Evolutionary conservation across 352 stramenopile genomes (phyloP).

Genomic region (Phytophthora idaei): DNA sequence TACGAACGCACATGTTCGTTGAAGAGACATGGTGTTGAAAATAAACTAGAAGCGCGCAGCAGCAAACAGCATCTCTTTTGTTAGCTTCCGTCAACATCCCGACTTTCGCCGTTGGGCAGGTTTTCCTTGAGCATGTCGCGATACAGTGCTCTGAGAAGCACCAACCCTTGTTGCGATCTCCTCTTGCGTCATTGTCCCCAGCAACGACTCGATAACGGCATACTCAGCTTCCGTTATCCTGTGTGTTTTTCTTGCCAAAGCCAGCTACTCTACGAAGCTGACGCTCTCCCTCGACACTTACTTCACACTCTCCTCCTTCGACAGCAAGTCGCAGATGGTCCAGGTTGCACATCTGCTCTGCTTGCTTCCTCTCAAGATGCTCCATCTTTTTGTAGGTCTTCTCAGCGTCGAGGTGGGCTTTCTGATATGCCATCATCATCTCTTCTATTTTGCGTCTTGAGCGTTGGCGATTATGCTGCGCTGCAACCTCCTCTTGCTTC

Average conservation of each 20-base stretch:
- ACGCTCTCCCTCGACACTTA: not conserved
- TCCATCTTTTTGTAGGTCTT: conserved; percentile 1
- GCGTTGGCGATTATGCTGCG: not conserved
- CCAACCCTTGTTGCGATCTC: not conserved
- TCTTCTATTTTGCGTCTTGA: conserved; percentile 1
- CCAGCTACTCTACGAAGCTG: not conserved
- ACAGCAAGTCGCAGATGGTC: not conserved
- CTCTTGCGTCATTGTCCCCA: not conserved
- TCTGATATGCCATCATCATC: conserved; percentile 1
- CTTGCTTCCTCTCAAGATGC: not conserved
- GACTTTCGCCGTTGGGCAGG: not conserved
- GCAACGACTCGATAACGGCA: not conserved
- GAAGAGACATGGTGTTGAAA: not conserved
- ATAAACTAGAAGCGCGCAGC: not conserved
- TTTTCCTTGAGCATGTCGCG: not conserved
- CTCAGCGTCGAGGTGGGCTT: not conserved
- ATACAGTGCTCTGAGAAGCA: not conserved
- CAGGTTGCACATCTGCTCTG: not conserved
- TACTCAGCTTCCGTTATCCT: not conserved
- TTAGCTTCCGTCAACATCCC: not conserved
- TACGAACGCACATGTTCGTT: not conserved
- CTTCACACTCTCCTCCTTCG: not conserved
- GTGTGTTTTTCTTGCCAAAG: not conserved
- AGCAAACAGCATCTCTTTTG: not conserved
- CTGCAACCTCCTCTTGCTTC: not conserved